Conservation (phyloP, 129 eudicot species). For the Artemisia argyi region DNA sequence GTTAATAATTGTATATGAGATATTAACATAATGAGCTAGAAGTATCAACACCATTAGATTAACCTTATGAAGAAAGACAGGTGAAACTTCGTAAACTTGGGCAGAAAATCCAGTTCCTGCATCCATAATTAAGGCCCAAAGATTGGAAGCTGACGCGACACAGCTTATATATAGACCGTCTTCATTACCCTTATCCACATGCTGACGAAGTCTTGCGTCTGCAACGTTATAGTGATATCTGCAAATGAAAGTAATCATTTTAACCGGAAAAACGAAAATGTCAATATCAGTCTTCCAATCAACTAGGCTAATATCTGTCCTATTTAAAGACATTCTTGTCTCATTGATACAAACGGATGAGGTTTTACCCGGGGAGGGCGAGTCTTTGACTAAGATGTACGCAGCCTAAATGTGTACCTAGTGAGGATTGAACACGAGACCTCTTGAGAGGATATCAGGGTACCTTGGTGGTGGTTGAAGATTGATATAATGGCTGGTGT, state of each 20-base stretch:
- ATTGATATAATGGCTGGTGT: no score
- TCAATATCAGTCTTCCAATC: background rate
- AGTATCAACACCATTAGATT: slow-evolving; percentile 2
- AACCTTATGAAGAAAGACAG: slow-evolving; percentile 90
- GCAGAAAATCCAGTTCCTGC: slow-evolving; percentile 87
- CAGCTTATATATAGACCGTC: slow-evolving; percentile 90
- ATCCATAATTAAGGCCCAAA: slow-evolving; percentile 99
- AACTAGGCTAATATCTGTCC: background rate
- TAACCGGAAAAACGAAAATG: no score
- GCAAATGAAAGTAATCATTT: slow-evolving; percentile 22
- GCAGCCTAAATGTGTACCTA: no score
- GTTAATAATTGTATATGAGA: background rate
- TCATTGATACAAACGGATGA: no score
- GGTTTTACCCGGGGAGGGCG: no score
- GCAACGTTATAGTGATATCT: slow-evolving; percentile 98
- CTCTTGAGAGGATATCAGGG: no score
- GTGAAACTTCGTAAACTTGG: slow-evolving; percentile 91
- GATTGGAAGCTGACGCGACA: slow-evolving; percentile 89
- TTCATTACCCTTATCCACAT: slow-evolving; percentile 93
- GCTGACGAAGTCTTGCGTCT: slow-evolving; percentile 81
- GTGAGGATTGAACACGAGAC: no score
- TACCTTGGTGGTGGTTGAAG: no score
- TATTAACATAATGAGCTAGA: background rate
- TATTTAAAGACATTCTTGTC: no score
- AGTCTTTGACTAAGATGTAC: no score